These are phyloP conservation scores for Apiospora phragmitis DNA, from an alignment of 2,329 filamentous ascomycete species.

Conservation along the genomic window DNA sequence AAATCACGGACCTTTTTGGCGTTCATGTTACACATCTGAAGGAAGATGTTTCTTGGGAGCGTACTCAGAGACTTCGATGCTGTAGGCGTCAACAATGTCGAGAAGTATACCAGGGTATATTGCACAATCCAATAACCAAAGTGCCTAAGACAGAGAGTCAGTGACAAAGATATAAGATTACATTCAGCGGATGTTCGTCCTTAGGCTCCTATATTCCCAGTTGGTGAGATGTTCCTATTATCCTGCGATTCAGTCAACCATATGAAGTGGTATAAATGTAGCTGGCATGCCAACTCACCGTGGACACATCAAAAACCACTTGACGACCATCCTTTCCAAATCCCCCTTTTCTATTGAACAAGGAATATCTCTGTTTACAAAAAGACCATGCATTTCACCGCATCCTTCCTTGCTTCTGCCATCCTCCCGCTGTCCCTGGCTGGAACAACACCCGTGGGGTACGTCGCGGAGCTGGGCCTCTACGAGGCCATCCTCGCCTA, in stretches of 20 bases:
- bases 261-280: not conserved
- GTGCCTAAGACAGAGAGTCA: not conserved
- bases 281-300: not conserved
- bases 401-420: not conserved
- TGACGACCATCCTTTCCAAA: too few relatives aligned
- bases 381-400: not conserved
- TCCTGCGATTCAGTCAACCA: not conserved
- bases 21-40: too few relatives aligned
- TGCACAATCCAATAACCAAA: not conserved
- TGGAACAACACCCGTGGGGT: not conserved
- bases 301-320: not conserved
- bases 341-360: not conserved
- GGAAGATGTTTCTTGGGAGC: too few relatives aligned
- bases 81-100: not conserved
- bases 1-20: too few relatives aligned
- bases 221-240: not conserved
- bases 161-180: not conserved
- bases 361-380: not conserved
- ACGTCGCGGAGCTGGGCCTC: not conserved
- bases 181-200: not conserved
- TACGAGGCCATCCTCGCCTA: slow-evolving; percentile 9
- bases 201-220: not conserved
- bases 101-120: not conserved
- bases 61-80: too few relatives aligned
- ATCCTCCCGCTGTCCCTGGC: not conserved